Evolutionary conservation across 371 early-diverging fungal species (phyloP).

Genomic region (Mucor piriformis): DNA sequence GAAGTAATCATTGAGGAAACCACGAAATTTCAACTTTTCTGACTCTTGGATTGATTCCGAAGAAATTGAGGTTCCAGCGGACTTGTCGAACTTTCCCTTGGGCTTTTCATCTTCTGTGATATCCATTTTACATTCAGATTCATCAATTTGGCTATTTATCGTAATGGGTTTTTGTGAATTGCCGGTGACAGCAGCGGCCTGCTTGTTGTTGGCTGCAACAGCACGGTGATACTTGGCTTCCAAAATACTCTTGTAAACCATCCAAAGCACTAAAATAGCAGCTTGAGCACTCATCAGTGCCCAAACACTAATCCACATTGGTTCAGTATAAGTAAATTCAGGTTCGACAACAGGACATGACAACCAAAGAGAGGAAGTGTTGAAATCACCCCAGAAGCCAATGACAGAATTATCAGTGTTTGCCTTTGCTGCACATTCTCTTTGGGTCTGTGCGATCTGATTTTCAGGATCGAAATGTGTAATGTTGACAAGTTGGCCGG

Average conservation of each 20-base stretch:
- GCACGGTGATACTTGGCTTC: slow-evolving; percentile 22
- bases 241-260: slow-evolving; percentile 32
- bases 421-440: slow-evolving; percentile 48
- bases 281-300: slow-evolving; percentile 43
- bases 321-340: slow-evolving; percentile 55
- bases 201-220: slow-evolving; percentile 1
- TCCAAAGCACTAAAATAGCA: slow-evolving; percentile 48
- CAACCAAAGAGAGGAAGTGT: slow-evolving; percentile 45
- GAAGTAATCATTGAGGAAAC: slow-evolving; percentile 61
- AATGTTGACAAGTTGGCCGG: slow-evolving; percentile 51
- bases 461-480: slow-evolving; percentile 54
- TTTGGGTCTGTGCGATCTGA: slow-evolving; percentile 43
- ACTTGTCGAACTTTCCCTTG: slow-evolving; percentile 1
- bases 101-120: slow-evolving; percentile 1
- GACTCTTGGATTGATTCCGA: slow-evolving; percentile 40
- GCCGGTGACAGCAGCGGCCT: neutral
- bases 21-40: slow-evolving; percentile 60
- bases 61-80: slow-evolving; percentile 13
- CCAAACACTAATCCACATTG: slow-evolving; percentile 63
- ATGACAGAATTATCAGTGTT: slow-evolving; percentile 12
- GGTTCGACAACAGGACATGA: slow-evolving; percentile 55
- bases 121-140: slow-evolving; percentile 23
- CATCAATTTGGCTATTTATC: slow-evolving; percentile 5
- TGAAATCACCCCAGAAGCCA: slow-evolving; percentile 41
- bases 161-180: neutral